Evolutionary conservation across 768 basidiomycete genomes (phyloP), one percentile per base, ranked within the genome.

Genomic region (Termitomyces sp.): DNA sequence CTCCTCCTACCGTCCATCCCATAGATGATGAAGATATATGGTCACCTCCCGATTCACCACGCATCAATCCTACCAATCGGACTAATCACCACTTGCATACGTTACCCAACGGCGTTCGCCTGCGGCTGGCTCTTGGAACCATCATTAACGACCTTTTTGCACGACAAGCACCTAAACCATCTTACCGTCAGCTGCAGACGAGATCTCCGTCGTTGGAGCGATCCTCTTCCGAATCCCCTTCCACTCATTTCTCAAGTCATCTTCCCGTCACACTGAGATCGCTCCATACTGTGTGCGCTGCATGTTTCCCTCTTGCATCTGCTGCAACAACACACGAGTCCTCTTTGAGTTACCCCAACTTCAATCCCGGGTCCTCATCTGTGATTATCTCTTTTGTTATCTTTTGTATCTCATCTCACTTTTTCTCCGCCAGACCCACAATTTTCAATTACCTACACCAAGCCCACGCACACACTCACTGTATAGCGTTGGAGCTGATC

Each of bases 71-170:
- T 36, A 67, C 78, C 46, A 69, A 73, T 57, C 62, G 65, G 59
- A 61, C 59, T 51, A 57, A 63, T 49, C 66, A 68, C 28, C 66
- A 85, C 61, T 84, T 83, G 9, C 88, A 91, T 64, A 84, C 79
- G 1, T 74, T 94, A 4, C 92, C 92, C 0, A 92, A 93, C 65
- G 91, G 91, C 13, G 90, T 94, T 39, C 83, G 92, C 7, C 78
- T 94, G 53, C 80, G 92, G 33, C 80, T 94, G 6, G 88, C 88
- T 1, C 76, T 94, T 39, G 85, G 85, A 2, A 88, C 89, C 0
- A 84, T 94, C 58, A 81, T 93, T 72, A 93, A 93, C 64, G 91
- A 93, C 66, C 74, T 94, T 7, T 93, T 93, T 68, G 87, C 89
- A 28, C 83, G 91, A 24, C 86, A 88, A 67, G 79, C 84, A 0